Percentiles rank a stretch among this genome's conserved stretches.
Conservation (phyloP, 1,284 basidiomycete genomes). For the Earliella scabrosa region DNA sequence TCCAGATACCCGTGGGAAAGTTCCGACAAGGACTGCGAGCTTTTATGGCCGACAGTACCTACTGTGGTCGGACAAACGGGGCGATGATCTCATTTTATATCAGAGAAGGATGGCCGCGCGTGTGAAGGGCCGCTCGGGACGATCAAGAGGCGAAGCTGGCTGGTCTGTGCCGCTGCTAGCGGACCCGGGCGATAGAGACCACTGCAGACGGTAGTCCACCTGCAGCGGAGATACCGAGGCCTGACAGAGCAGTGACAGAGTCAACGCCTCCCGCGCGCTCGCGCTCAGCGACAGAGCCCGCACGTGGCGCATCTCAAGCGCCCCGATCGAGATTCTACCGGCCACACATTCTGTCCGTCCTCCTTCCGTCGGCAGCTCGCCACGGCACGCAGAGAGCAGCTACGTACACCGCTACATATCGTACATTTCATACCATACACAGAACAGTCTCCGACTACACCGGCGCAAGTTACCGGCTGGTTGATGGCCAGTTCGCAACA, state of each 20-base stretch:
- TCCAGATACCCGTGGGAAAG: too few species aligned
- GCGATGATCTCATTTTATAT: conserved; percentile 14
- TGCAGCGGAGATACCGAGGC: conserved; percentile 16
- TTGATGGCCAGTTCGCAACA: too few species aligned
- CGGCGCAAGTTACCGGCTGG: too few species aligned
- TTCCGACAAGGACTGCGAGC: conserved; percentile 1
- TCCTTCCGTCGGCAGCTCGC: background rate
- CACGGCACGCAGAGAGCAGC: background rate
- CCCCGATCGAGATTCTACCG: too few species aligned
- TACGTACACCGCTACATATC: background rate
- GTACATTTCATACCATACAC: conserved; percentile 3
- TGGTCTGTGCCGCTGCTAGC: conserved; percentile 4
- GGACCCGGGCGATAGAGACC: conserved; percentile 12
- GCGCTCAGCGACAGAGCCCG: too few species aligned
- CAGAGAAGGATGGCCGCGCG: conserved; percentile 14
- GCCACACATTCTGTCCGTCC: background rate
- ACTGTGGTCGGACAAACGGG: background rate
- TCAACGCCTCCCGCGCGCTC: too few species aligned
- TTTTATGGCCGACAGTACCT: conserved; percentile 11
- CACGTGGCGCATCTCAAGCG: background rate
- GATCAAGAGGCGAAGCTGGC: conserved; percentile 5
- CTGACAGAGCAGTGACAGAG: too few species aligned
- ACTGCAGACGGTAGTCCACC: conserved; percentile 1
- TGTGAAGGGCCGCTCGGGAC: conserved; percentile 13
- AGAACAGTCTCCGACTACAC: too few species aligned